Conservation (phyloP, 257 asterid species). For the Solanum bulbocastanum region DNA sequence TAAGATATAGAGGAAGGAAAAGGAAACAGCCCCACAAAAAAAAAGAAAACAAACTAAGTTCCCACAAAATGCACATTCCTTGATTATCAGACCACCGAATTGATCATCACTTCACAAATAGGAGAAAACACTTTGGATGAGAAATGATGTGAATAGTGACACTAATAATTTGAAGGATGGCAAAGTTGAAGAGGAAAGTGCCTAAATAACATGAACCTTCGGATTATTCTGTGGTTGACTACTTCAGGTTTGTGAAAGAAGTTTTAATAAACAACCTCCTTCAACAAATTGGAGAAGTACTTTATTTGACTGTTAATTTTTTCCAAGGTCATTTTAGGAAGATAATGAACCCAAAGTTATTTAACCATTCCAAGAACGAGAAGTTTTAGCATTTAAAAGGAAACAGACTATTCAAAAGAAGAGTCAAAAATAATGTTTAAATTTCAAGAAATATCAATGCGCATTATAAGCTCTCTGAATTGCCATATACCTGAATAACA, state of each 20-base stretch:
- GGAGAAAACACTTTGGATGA: neutral
- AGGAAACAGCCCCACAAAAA: neutral
- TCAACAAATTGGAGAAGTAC: neutral
- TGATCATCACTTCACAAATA: neutral
- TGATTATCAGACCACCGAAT: neutral
- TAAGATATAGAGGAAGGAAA: neutral
- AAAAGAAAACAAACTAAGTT: neutral
- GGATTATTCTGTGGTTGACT: neutral
- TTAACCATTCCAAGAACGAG: neutral
- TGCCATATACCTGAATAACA: slow-evolving; percentile 63
- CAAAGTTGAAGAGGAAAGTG: neutral
- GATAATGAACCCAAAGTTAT: neutral
- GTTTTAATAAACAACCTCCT: neutral
- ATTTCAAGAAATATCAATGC: neutral
- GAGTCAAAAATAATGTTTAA: neutral
- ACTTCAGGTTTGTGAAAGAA: neutral
- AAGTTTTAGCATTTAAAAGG: neutral
- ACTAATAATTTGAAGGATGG: neutral
- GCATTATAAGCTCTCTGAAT: neutral
- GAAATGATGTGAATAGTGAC: neutral
- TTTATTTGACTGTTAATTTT: neutral
- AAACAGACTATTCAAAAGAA: neutral
- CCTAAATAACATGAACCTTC: neutral
- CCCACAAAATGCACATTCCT: neutral
- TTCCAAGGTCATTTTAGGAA: neutral